Evolutionary conservation across 371 early-diverging fungal genomes (phyloP).

Genomic region (Umbelopsis sp.): DNA sequence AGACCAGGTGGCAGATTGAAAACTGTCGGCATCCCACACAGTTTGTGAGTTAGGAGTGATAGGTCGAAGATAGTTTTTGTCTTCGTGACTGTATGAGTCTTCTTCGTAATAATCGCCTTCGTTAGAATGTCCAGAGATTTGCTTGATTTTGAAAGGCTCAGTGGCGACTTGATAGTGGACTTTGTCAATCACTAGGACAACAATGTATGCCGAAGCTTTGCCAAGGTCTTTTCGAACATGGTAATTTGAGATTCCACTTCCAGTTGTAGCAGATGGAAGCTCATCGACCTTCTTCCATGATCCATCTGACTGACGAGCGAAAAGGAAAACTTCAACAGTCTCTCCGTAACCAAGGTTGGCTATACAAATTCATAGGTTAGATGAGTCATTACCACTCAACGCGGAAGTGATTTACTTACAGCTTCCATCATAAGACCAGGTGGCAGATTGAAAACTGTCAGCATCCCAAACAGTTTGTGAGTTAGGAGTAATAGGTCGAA

Average conservation of each 20-base stretch:
- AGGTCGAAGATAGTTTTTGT: not conserved
- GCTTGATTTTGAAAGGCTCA: not conserved
- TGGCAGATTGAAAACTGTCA: constrained; percentile 9
- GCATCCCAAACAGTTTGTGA: constrained; percentile 1
- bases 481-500: not conserved
- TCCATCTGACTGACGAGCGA: not conserved
- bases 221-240: constrained; percentile 13
- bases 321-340: not conserved
- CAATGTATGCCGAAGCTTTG: not conserved
- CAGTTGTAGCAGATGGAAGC: not conserved
- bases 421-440: not conserved
- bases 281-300: constrained; percentile 1
- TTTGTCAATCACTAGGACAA: not conserved
- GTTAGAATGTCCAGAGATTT: not conserved
- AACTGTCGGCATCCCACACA: constrained; percentile 8
- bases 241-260: constrained; percentile 2
- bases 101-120: not conserved
- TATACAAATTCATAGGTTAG: not conserved
- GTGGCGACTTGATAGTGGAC: not conserved
- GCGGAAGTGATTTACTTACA: not conserved
- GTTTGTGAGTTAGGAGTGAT: not conserved
- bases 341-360: not conserved
- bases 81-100: not conserved
- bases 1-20: not conserved
- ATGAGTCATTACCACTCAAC: too few relatives aligned